Conservation (phyloP, 805 yeast species). For the Blastobotrys muscicola region DNA sequence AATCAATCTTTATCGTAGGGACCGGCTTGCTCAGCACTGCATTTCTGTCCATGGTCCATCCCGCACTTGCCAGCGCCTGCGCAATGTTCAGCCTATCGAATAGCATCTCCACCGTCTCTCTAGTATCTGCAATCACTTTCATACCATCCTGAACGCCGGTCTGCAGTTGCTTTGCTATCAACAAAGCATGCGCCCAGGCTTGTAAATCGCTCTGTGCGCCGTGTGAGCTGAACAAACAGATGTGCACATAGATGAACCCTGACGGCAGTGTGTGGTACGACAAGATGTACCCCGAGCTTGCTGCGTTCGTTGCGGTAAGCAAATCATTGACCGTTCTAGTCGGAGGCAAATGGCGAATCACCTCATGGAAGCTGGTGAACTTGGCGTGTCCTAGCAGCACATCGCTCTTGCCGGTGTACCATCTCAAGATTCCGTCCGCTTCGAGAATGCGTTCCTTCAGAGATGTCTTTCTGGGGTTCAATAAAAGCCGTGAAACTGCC, state of each 20-base stretch:
- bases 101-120: slow-evolving; percentile 6
- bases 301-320: slow-evolving; percentile 9
- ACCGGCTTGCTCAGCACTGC: slow-evolving; percentile 14
- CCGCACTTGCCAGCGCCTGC: slow-evolving; percentile 11
- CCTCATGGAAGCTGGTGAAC: slow-evolving; percentile 17
- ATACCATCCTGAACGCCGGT: slow-evolving; percentile 1
- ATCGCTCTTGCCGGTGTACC: slow-evolving; percentile 17
- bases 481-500: slow-evolving; percentile 14
- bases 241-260: slow-evolving; percentile 11
- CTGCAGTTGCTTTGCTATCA: slow-evolving; percentile 13
- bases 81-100: slow-evolving; percentile 14
- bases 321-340: slow-evolving; percentile 5
- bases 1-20: slow-evolving; percentile 7
- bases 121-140: slow-evolving; percentile 8
- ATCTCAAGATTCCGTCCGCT: slow-evolving; percentile 23
- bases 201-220: slow-evolving; percentile 13
- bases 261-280: slow-evolving; percentile 12
- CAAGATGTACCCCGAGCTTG: slow-evolving; percentile 10
- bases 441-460: slow-evolving; percentile 22
- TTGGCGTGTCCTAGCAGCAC: slow-evolving; percentile 20
- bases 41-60: slow-evolving; percentile 17
- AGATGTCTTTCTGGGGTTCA: slow-evolving; percentile 19
- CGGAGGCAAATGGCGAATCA: slow-evolving; percentile 13
- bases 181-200: slow-evolving; percentile 26
- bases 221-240: slow-evolving; percentile 14